Conservation (phyloP, 768 basidiomycete genomes). For the Russula ochroleuca region DNA sequence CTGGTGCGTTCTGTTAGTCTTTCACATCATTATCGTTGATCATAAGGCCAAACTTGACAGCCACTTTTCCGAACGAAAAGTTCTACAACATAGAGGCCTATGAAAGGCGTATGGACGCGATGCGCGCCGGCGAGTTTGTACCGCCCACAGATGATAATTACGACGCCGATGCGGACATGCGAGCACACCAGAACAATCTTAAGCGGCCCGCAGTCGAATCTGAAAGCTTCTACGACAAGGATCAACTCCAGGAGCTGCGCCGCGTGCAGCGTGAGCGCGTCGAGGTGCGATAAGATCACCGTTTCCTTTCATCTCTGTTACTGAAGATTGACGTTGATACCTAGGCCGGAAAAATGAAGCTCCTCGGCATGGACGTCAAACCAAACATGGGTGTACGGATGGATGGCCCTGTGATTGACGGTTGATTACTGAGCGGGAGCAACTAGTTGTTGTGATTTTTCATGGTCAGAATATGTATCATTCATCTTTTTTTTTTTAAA, state of each 20-base stretch:
- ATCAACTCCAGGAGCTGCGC: conserved; percentile 77
- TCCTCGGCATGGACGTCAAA: conserved; percentile 83
- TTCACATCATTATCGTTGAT: conserved; percentile 8
- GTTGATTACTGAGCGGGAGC: conserved; percentile 23
- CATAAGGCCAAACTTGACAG: conserved; percentile 38
- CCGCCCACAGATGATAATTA: conserved; percentile 70
- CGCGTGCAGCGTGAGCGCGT: conserved; percentile 81
- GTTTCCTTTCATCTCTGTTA: background rate
- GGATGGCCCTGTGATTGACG: conserved; percentile 67
- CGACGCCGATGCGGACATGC: conserved; percentile 81
- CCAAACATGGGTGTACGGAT: conserved; percentile 83
- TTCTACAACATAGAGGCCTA: conserved; percentile 89
- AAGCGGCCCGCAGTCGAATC: conserved; percentile 63
- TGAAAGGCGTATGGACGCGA: conserved; percentile 76
- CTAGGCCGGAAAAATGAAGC: conserved; percentile 78
- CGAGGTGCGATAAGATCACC: conserved; percentile 50
- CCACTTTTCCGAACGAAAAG: conserved; percentile 91
- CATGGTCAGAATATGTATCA: conserved; percentile 12
- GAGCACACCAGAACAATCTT: conserved; percentile 63
- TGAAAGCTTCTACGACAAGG: conserved; percentile 71
- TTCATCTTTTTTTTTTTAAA: background rate
- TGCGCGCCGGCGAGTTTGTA: conserved; percentile 79
- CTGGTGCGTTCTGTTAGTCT: conserved; percentile 44
- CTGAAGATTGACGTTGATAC: background rate
- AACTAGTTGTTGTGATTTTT: conserved; percentile 8